These are phyloP conservation scores for Exobasidium rhododendri DNA, from an alignment of 1,284 basidiomycete species.

Conservation along the genomic window DNA sequence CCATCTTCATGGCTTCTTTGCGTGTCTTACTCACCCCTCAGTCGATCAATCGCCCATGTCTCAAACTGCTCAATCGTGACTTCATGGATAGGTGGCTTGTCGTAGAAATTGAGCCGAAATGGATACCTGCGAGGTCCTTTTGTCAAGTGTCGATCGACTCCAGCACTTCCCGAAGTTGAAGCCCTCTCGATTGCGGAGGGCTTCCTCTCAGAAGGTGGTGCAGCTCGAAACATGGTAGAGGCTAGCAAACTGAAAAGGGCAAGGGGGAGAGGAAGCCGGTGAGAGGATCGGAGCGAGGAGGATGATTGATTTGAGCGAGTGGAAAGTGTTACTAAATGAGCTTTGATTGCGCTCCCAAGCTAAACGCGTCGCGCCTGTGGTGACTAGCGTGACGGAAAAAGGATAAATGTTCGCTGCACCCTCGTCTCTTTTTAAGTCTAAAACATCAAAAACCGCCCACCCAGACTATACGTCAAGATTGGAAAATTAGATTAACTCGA, in stretches of 20 bases:
- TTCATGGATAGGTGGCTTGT: slow-evolving; percentile 78
- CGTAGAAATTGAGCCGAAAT: slow-evolving; percentile 62
- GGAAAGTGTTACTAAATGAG: slow-evolving; percentile 1
- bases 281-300: no score
- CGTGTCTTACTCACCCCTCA: slow-evolving; percentile 59
- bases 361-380: no score
- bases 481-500: no score
- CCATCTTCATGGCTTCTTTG: neutral
- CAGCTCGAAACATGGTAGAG: slow-evolving; percentile 5
- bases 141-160: slow-evolving; percentile 14
- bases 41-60: slow-evolving; percentile 79
- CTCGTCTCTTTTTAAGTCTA: no score
- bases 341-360: neutral
- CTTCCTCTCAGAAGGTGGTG: slow-evolving; percentile 6
- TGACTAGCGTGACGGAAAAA: no score
- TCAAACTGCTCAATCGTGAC: slow-evolving; percentile 97
- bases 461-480: no score
- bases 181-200: slow-evolving; percentile 7
- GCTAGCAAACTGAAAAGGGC: neutral
- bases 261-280: neutral
- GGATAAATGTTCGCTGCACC: no score
- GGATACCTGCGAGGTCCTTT: slow-evolving; percentile 31
- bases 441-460: no score
- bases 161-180: neutral
- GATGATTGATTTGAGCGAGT: no score